Conservation (phyloP, 768 basidiomycete species). For the Artomyces pyxidatus region DNA sequence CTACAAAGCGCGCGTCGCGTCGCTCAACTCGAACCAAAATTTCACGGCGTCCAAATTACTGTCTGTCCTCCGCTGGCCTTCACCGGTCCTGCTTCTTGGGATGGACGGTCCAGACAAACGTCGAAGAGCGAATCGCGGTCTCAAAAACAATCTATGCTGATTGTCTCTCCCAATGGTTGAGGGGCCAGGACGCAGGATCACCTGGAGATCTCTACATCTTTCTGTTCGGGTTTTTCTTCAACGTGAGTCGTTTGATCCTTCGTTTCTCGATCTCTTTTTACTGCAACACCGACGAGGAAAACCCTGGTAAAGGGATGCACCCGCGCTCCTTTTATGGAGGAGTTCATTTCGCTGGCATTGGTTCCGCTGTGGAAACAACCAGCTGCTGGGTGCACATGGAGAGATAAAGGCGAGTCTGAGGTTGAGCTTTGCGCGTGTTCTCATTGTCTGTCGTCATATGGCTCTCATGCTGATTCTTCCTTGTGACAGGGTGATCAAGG, state of each 20-base stretch:
- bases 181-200: conserved; percentile 88
- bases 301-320: conserved; percentile 86
- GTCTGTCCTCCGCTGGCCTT: conserved; percentile 45
- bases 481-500: too few relatives aligned
- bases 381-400: conserved; percentile 60
- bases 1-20: conserved; percentile 7
- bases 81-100: conserved; percentile 32
- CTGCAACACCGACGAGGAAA: conserved; percentile 54
- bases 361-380: conserved; percentile 15
- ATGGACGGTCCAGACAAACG: conserved; percentile 86
- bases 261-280: conserved; percentile 7
- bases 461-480: too few relatives aligned
- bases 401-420: conserved; percentile 91
- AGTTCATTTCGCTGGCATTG: conserved; percentile 16
- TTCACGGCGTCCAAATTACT: conserved; percentile 79
- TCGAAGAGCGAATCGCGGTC: conserved; percentile 59
- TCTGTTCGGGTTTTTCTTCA: conserved; percentile 25
- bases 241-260: conserved; percentile 1
- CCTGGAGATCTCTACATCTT: conserved; percentile 71
- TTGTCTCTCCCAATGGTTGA: conserved; percentile 84
- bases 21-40: conserved; percentile 20
- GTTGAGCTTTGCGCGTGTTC: conserved; percentile 13
- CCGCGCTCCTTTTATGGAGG: conserved; percentile 38
- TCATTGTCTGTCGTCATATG: too few relatives aligned
- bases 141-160: conserved; percentile 95